Evolutionary conservation across 116 monocot species (phyloP).

Genomic region (Thalassia testudinum): DNA sequence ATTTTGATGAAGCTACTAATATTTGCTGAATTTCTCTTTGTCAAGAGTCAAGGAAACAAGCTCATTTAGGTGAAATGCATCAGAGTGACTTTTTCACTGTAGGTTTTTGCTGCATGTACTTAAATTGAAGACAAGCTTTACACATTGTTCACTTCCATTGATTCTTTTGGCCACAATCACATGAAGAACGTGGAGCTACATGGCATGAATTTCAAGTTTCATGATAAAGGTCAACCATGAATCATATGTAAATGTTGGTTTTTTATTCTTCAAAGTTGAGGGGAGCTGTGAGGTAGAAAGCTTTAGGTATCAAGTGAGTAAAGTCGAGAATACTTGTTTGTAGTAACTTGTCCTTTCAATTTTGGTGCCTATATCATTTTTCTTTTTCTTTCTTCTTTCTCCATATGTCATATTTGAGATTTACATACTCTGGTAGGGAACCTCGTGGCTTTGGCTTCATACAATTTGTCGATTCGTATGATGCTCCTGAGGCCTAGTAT

Average conservation of each 20-base stretch:
- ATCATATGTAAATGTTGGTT: background rate
- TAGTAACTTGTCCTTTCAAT: no score
- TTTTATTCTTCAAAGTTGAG: no score
- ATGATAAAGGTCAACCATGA: background rate
- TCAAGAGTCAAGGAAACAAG: no score
- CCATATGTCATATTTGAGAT: no score
- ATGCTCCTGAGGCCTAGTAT: slow-evolving; percentile 88
- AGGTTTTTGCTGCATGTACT: no score
- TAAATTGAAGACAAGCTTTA: slow-evolving; percentile 22
- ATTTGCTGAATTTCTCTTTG: no score
- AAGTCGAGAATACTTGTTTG: no score
- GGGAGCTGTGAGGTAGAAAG: no score
- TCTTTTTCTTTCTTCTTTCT: slow-evolving; percentile 2
- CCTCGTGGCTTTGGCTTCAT: slow-evolving; percentile 91
- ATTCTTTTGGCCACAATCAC: slow-evolving; percentile 9
- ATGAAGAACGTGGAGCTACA: slow-evolving; percentile 30
- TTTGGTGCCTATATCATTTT: slow-evolving; percentile 13
- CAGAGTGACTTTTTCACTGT: no score
- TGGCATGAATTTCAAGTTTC: slow-evolving; percentile 1
- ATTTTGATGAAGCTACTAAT: no score
- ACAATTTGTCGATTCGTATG: slow-evolving; percentile 70
- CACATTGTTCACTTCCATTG: slow-evolving; percentile 21
- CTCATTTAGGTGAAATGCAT: no score
- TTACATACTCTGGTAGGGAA: slow-evolving; percentile 28
- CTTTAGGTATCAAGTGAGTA: no score